Evolutionary conservation across 2,329 filamentous ascomycete genomes (phyloP).

Genomic region (Microdochium nivale): DNA sequence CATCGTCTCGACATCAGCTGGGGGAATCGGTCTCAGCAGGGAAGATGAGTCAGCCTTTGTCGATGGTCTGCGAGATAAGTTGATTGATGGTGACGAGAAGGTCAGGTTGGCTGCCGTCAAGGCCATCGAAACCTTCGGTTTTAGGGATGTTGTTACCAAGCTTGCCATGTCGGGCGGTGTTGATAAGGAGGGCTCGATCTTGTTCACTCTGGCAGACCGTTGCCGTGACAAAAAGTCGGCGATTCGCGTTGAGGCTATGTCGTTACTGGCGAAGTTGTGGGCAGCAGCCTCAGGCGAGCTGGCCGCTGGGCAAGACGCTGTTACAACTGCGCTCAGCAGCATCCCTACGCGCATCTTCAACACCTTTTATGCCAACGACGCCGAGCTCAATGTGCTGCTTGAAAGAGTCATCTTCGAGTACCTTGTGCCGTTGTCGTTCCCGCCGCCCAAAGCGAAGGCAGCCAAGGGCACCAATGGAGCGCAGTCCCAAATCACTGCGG

Average conservation of each 20-base stretch:
- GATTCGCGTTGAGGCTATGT: constrained; percentile 82
- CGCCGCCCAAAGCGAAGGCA: constrained; percentile 55
- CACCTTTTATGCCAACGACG: constrained; percentile 82
- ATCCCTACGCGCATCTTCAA: constrained; percentile 83
- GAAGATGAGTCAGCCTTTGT: constrained; percentile 74
- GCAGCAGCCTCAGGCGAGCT: constrained; percentile 87
- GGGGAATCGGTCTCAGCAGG: constrained; percentile 76
- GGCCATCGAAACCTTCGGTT: constrained; percentile 71
- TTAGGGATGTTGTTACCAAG: constrained; percentile 73
- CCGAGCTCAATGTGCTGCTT: constrained; percentile 74
- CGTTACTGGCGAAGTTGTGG: constrained; percentile 78
- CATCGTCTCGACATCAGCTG: constrained; percentile 85
- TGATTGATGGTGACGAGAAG: constrained; percentile 83
- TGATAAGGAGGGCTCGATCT: constrained; percentile 65
- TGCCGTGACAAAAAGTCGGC: constrained; percentile 77
- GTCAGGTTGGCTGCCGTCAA: constrained; percentile 86
- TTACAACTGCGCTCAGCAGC: constrained; percentile 65
- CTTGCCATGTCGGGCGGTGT: constrained; percentile 70
- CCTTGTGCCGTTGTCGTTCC: constrained; percentile 82
- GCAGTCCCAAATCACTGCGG: constrained; percentile 38
- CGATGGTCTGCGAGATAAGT: constrained; percentile 65
- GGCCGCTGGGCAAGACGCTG: constrained; percentile 68
- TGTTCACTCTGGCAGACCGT: constrained; percentile 76
- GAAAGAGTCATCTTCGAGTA: constrained; percentile 81
- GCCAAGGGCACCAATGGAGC: constrained; percentile 52